Percentiles rank a stretch among this genome's conserved stretches.
phyloP scores from a whole-genome alignment of 352 stramenopile species.

The Phytophthora vignae region DNA sequence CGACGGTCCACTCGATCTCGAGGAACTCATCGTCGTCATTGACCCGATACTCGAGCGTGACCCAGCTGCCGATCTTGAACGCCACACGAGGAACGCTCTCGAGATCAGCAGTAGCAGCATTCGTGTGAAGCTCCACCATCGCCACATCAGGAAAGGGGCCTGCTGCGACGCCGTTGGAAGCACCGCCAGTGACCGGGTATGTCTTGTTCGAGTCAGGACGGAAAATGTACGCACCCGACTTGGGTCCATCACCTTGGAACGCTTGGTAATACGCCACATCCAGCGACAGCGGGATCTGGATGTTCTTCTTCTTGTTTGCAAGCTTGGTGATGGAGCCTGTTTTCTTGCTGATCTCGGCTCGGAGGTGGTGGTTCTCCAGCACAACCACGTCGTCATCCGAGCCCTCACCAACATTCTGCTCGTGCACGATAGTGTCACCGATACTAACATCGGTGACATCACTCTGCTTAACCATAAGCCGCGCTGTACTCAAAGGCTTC shows the following conservation, averaged over 20 bases:
- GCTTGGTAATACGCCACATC: conserved; percentile 75
- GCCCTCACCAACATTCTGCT: background rate
- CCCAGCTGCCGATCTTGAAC: conserved; percentile 88
- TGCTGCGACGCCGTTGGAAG: conserved; percentile 2
- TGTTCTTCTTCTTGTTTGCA: conserved; percentile 77
- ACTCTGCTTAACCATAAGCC: conserved; percentile 64
- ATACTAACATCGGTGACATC: background rate
- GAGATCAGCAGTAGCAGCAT: conserved; percentile 5
- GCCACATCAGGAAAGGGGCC: conserved; percentile 34
- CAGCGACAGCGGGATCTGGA: conserved; percentile 58
- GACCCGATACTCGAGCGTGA: conserved; percentile 92
- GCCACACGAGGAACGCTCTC: conserved; percentile 59
- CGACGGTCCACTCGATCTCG: conserved; percentile 96
- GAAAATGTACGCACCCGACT: conserved; percentile 98
- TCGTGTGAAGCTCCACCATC: conserved; percentile 55
- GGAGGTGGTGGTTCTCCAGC: conserved; percentile 70
- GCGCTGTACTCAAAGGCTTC: conserved; percentile 55
- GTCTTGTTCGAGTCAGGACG: conserved; percentile 86
- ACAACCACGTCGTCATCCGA: conserved; percentile 43
- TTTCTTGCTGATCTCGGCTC: conserved; percentile 57
- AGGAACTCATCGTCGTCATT: conserved; percentile 87
- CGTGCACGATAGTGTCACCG: background rate
- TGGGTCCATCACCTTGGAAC: conserved; percentile 66
- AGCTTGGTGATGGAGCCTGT: conserved; percentile 68
- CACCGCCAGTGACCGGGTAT: conserved; percentile 44